Percentiles rank a stretch among this genome's conserved stretches.
Conservation (phyloP, 176 grass and related monocot species). For the Phoenix roebelenii region DNA sequence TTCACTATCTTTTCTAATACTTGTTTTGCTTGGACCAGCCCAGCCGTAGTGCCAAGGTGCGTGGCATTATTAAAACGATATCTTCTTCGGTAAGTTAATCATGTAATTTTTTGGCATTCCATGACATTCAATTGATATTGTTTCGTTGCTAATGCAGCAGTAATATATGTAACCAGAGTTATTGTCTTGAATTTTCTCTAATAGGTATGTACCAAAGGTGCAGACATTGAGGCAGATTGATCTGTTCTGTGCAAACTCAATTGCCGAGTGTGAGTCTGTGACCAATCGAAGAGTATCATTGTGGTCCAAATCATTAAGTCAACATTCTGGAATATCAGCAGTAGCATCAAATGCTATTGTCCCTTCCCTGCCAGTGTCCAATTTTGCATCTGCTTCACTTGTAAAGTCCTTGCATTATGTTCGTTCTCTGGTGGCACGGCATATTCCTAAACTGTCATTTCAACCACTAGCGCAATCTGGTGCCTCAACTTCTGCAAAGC, state of each 20-base stretch:
- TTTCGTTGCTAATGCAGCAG: no score
- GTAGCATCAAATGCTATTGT: conserved; percentile 38
- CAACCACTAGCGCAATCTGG: conserved; percentile 46
- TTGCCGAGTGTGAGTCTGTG: conserved; percentile 60
- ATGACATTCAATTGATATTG: no score
- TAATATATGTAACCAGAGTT: background rate
- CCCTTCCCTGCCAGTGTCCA: conserved; percentile 38
- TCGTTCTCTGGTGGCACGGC: conserved; percentile 79
- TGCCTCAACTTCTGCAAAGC: conserved; percentile 43
- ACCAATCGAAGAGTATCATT: conserved; percentile 40
- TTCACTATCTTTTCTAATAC: conserved; percentile 25
- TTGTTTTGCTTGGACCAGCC: conserved; percentile 57
- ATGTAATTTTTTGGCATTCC: conserved; percentile 3
- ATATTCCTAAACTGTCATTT: conserved; percentile 82
- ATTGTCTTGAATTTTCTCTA: conserved; percentile 15
- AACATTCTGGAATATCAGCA: conserved; percentile 34
- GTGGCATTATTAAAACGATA: conserved; percentile 82
- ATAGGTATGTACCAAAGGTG: conserved; percentile 76
- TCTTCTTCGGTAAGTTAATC: conserved; percentile 62
- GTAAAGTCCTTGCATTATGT: conserved; percentile 93
- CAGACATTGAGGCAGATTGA: conserved; percentile 87
- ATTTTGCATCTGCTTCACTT: conserved; percentile 71
- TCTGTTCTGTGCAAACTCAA: conserved; percentile 81
- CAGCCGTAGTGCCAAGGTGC: conserved; percentile 90
- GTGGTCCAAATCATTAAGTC: conserved; percentile 18